Base-by-base conservation (phyloP, 2,329 filamentous ascomycete genomes). In the Tolypocladium album region DNA sequence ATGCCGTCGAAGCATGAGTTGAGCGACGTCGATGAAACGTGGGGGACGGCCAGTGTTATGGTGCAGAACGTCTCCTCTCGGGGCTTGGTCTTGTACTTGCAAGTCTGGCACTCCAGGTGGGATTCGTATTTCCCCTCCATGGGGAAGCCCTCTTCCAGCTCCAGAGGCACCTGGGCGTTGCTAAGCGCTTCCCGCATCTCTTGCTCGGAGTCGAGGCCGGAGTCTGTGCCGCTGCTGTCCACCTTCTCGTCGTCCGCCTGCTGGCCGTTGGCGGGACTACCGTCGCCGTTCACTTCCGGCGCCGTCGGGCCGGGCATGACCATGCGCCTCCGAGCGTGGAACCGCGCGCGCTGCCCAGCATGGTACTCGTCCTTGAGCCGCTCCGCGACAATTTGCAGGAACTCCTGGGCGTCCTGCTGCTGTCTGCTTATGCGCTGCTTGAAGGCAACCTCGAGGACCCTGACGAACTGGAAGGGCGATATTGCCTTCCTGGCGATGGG, bases 381-480 rank as follows among this genome's bases (percentile, higher is more conserved):
- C 76, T 99, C 93, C 3, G 91, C 89, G 15, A 99, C 88, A 57
- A 97, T 88, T 75, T 99, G 94, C 60, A 99, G 76, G 64, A 99
- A 97, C 72, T 99, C 94, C 70, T 99, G 94, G 13, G 94, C 94
- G 76, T 99, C 94, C 74, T 99, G 94, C 74, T 99, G 94, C 70
- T 94, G 91, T 59, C 93, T 83, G 70, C 90, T 97, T 67, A 99
- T 96, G 67, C 90, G 86, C 68, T 95, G 93, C 60, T 86, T 85
- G 70, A 97, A 99, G 0, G 93, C 92, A 38, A 80, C 79, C 76
- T 99, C 94, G 58, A 99, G 79, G 0, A 89, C 88, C 63, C 83
- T 80, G 52, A 99, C 88, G 70, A 99, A 97, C 0, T 82, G 82
- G n/a, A 85, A 83, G 3, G 93, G 92, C 20, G 90, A 92, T 59